Conservation (phyloP, 78 protist species). For the Corallochytrium limacisporum region DNA sequence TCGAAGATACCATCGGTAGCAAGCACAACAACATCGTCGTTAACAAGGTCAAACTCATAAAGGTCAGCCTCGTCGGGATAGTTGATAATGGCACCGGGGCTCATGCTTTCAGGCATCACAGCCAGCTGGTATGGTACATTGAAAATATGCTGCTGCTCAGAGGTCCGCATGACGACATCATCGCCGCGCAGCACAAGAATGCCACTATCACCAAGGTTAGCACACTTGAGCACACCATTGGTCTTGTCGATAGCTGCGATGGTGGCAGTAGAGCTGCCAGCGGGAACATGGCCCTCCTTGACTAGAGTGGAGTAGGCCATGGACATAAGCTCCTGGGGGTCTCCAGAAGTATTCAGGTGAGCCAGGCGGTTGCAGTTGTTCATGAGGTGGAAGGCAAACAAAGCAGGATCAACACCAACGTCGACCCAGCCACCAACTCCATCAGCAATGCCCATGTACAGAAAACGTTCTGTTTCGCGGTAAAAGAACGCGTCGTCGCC, state of each 20-base stretch:
- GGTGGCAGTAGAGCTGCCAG: constrained; percentile 60
- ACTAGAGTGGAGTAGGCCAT: constrained; percentile 21
- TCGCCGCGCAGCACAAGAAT: constrained; percentile 28
- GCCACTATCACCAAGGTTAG: constrained; percentile 68
- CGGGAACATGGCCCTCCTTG: constrained; percentile 13
- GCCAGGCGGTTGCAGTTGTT: constrained; percentile 19
- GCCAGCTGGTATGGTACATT: constrained; percentile 61
- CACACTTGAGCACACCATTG: not conserved
- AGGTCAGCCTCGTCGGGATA: not conserved
- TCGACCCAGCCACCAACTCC: constrained; percentile 73
- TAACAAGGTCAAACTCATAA: constrained; percentile 14
- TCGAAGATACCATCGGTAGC: constrained; percentile 70
- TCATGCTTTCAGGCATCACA: constrained; percentile 34
- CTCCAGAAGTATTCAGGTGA: not conserved
- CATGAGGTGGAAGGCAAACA: constrained; percentile 50
- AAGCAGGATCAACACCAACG: constrained; percentile 52
- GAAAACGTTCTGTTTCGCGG: not conserved
- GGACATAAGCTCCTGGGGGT: constrained; percentile 20
- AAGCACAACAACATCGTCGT: constrained; percentile 40
- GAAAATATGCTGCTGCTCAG: constrained; percentile 56
- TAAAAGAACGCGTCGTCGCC: constrained; percentile 24
- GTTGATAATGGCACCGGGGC: not conserved
- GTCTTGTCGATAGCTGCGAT: constrained; percentile 13
- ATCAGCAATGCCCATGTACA: constrained; percentile 33
- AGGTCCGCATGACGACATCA: constrained; percentile 25